Percentiles rank a stretch among this genome's conserved stretches.
phyloP scores from a whole-genome alignment of 331 rosid genomes.

The Malus hybrid region DNA sequence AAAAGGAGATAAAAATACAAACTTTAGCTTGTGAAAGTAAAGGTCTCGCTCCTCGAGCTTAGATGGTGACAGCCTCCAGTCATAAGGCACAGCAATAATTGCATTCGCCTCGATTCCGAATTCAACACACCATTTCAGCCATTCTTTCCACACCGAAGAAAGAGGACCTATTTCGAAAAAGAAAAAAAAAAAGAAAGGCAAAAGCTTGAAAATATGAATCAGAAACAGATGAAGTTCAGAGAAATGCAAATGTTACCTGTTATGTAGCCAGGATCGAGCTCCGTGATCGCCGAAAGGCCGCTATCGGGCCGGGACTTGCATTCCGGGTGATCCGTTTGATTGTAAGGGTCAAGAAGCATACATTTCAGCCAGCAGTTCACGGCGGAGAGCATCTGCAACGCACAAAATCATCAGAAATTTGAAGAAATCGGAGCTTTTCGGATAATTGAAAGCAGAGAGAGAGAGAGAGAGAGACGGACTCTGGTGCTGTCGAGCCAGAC shows the following conservation, averaged over 20 bases:
- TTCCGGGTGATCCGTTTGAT: conserved; percentile 88
- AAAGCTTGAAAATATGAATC: background rate
- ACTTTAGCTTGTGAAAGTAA: conserved; percentile 95
- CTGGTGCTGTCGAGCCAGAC: conserved; percentile 96
- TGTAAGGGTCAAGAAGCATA: conserved; percentile 79
- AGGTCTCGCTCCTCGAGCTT: conserved; percentile 95
- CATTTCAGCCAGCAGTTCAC: conserved; percentile 99
- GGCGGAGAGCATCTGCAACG: conserved; percentile 79
- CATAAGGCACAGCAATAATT: conserved; percentile 92
- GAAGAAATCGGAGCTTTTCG: background rate
- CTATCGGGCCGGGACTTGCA: conserved; percentile 96
- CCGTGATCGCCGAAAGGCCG: conserved; percentile 96
- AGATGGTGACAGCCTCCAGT: conserved; percentile 91
- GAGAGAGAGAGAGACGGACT: conserved; percentile 24
- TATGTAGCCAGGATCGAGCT: conserved; percentile 96
- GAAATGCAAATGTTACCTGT: conserved; percentile 39
- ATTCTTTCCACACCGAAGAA: conserved; percentile 94
- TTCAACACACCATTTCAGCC: conserved; percentile 98
- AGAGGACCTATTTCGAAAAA: conserved; percentile 63
- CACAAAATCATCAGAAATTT: background rate
- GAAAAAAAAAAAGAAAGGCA: background rate
- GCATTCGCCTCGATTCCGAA: conserved; percentile 95
- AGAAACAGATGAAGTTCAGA: background rate
- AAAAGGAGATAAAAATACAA: conserved; percentile 21
- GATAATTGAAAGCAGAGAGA: background rate